Conservation (phyloP, 352 stramenopile species). For the Globisporangium ultimum region DNA sequence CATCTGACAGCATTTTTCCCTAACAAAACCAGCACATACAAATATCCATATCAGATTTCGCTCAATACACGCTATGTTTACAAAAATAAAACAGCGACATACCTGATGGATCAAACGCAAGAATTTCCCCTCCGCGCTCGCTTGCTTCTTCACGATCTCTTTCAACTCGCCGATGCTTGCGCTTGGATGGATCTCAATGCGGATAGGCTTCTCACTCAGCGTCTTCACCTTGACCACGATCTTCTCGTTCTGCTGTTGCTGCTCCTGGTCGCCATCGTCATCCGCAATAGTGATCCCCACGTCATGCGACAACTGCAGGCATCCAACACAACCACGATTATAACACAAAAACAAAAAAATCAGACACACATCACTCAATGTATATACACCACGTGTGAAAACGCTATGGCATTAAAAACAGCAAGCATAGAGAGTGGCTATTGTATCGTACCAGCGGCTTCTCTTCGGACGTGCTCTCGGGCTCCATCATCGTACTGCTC, state of each 20-base stretch:
- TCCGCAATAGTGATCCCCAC: constrained; percentile 48
- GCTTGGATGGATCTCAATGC: constrained; percentile 62
- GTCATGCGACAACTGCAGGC: constrained; percentile 35
- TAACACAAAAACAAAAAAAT: no score
- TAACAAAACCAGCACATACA: constrained; percentile 7
- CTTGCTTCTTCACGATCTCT: constrained; percentile 71
- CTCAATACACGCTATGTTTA: not conserved
- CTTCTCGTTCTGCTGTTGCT: constrained; percentile 37
- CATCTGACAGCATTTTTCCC: constrained; percentile 86
- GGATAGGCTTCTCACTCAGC: constrained; percentile 81
- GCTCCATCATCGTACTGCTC: constrained; percentile 49
- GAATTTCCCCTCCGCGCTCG: constrained; percentile 78
- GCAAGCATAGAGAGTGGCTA: no score
- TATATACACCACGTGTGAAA: no score
- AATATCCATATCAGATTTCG: not conserved
- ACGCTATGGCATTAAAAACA: not conserved
- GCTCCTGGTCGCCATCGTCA: constrained; percentile 7
- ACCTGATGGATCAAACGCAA: constrained; percentile 82
- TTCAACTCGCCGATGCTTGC: constrained; percentile 71
- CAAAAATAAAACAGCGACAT: not conserved
- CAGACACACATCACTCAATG: no score
- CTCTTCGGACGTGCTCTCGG: constrained; percentile 54
- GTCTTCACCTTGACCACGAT: constrained; percentile 84
- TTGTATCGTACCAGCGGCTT: constrained; percentile 47
- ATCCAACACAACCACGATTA: not conserved